Evolutionary conservation across 2,329 filamentous ascomycete genomes (phyloP).

Genomic region (Monilinia laxa): DNA sequence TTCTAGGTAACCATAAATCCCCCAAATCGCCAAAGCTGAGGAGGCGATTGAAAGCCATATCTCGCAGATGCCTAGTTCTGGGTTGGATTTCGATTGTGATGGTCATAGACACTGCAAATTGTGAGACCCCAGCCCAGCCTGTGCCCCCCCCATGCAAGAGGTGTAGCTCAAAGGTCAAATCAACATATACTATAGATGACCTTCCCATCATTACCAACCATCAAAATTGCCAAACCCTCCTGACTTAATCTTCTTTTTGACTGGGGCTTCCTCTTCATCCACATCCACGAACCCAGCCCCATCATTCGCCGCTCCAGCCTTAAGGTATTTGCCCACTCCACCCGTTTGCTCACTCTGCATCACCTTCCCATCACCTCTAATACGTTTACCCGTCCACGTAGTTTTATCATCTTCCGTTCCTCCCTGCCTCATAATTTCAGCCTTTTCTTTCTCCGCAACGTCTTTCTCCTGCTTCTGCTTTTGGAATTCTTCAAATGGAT

Average conservation of each 20-base stretch:
- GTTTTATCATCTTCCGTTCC: slow-evolving; percentile 83
- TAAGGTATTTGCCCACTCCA: slow-evolving; percentile 78
- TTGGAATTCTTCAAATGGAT: slow-evolving; percentile 93
- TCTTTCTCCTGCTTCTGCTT: slow-evolving; percentile 69
- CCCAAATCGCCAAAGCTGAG: not conserved
- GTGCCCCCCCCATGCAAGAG: not conserved
- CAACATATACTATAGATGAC: not conserved
- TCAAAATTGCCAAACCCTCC: slow-evolving; percentile 95
- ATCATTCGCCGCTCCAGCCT: slow-evolving; percentile 49
- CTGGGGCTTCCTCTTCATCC: slow-evolving; percentile 69
- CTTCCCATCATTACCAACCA: slow-evolving; percentile 60
- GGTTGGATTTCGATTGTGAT: not conserved
- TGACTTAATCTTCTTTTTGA: slow-evolving; percentile 75
- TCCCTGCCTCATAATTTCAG: slow-evolving; percentile 61
- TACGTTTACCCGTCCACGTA: slow-evolving; percentile 94
- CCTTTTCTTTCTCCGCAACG: slow-evolving; percentile 54
- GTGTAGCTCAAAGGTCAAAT: not conserved
- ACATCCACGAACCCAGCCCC: slow-evolving; percentile 54
- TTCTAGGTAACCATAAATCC: not conserved
- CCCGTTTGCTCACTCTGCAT: slow-evolving; percentile 46
- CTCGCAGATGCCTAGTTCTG: not conserved
- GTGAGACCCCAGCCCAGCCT: not conserved
- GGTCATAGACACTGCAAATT: not conserved
- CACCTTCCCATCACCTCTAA: slow-evolving; percentile 65
- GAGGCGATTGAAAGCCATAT: not conserved